Base-by-base conservation (phyloP, 805 yeast species). In the Wickerhamomyces chambardii region DNA sequence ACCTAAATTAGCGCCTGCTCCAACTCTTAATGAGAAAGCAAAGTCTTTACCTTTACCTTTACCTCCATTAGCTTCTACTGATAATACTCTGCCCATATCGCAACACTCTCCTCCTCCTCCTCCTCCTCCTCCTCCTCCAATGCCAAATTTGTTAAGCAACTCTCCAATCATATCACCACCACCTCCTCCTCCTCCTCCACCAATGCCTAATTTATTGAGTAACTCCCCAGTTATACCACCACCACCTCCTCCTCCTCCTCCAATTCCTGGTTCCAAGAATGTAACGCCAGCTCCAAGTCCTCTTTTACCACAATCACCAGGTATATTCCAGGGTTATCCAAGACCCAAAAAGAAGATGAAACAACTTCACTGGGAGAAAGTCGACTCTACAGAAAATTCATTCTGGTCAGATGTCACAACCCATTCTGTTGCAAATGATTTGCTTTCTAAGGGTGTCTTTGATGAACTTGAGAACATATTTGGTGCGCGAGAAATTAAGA, bases 351-450 rank as follows among this genome's bases (percentile, higher is more conserved):
- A 64, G 41, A 78, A 75, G 54, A 58, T 83, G 59, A 83, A 81
- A 50, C 94, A 83, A 48, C 70, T 83, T 42, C 94, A 83, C 47
- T 83, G 92, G 94, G 92, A 83, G 42, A 81, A 75, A 48, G 60
- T 83, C 31, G 83, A 78, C 12, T 55, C 64, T 33, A 61, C 78
- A 14, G 61, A 65, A 15, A 64, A 71, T 29, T 78, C 92, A 0
- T 68, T 83, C 44, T 83, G 94, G 94, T 66, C 65, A 22, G 55
- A 58, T 16, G 46, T 58, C 14, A 47, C 60, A 1, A 64, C 70
- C 32, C 68, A 72, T 16, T 61, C 62, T 1, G 56, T 73, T 32
- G 73, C 69, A 3, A 61, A 57, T 29, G 75, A 71, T 17, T 62
- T 83, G 40, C 56, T 70, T 55, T 59, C 66, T 16, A 63, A 61